A percentile compares a stretch with the other conserved stretches of the same genome.
Evolutionary conservation across 2,329 filamentous ascomycete species (phyloP).

Genomic region (Penicillium sp.): DNA sequence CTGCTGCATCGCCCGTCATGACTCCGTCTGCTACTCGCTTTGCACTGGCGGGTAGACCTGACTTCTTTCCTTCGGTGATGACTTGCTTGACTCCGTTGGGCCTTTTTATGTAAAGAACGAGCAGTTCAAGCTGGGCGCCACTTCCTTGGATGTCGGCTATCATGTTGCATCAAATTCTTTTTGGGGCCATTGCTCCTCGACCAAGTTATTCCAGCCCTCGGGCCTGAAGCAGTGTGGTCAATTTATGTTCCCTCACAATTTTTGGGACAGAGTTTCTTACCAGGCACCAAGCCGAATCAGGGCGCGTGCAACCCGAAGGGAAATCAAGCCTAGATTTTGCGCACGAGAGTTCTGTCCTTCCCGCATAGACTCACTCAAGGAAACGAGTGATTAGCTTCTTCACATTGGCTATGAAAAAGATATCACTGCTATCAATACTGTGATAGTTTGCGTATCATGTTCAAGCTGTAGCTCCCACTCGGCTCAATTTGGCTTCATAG

Average conservation of each 20-base stretch:
- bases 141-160: conserved; percentile 1
- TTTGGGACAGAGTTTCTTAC: too few species aligned
- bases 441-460: too few species aligned
- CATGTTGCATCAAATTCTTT: conserved; percentile 1
- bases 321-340: conserved; percentile 1
- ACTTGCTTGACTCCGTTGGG: conserved; percentile 6
- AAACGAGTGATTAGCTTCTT: conserved; percentile 5
- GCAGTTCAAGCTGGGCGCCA: not conserved
- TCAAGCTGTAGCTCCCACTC: too few species aligned
- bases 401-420: too few species aligned
- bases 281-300: too few species aligned
- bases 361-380: conserved; percentile 12
- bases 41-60: not conserved
- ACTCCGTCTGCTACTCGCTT: not conserved
- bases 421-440: too few species aligned
- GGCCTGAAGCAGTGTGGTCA: not conserved
- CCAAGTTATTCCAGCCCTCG: conserved; percentile 4
- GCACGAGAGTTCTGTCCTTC: conserved; percentile 4
- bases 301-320: too few species aligned
- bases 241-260: not conserved
- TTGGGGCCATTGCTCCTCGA: conserved; percentile 3
- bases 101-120: conserved; percentile 2
- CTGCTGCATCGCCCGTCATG: not conserved
- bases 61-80: conserved; percentile 8
- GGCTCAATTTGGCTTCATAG: too few species aligned